Evolutionary conservation across 306 rosid species (phyloP), one percentile per base, ranked within the genome.

Genomic region (Pyrus bretschneideri): DNA sequence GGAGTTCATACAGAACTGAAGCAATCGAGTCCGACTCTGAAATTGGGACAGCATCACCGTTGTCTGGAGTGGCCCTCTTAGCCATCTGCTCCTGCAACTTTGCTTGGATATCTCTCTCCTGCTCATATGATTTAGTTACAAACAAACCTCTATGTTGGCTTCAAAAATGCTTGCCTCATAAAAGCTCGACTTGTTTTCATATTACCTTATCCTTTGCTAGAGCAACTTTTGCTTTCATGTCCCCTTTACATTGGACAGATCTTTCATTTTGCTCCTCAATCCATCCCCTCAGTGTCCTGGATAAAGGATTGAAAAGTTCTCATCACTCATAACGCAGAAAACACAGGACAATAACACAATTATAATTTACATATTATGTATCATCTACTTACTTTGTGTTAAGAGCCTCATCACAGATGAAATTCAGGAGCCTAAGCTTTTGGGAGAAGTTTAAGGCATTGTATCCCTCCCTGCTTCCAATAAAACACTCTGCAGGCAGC

Each of bases 401-500:
- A 59, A 87, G 85, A 73, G 80, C 85, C 84, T 87, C 87, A 73
- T 87, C 88, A 55, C 91, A 87, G 40, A 87, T 81, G 75, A 80
- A 85, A 78, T 76, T 87, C 68, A 87, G 30, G 49, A 87, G 67
- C 70, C 74, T 69, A 33, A 87, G 85, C 70, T 78, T 87, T 59
- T 17, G 86, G 15, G 91, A 85, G 74, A 85, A 76, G 77, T 51
- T 75, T 66, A 87, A 76, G 71, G 40, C 57, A 40, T 80, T 87
- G 52, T 87, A 87, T 66, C 79, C 80, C 57, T 40, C 60, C 44
- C 59, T 70, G 10, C 68, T 82, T 66, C 54, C 60, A 49, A 69
- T 75, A 70, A 87, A 85, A 67, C 73, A 75, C 69, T 70, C 76
- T 12, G 78, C 17, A 25, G 79, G 79, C 64, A 85, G 67, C 65